phyloP scores from a whole-genome alignment of 345 rosid species.

The Populus ilicifolia region DNA sequence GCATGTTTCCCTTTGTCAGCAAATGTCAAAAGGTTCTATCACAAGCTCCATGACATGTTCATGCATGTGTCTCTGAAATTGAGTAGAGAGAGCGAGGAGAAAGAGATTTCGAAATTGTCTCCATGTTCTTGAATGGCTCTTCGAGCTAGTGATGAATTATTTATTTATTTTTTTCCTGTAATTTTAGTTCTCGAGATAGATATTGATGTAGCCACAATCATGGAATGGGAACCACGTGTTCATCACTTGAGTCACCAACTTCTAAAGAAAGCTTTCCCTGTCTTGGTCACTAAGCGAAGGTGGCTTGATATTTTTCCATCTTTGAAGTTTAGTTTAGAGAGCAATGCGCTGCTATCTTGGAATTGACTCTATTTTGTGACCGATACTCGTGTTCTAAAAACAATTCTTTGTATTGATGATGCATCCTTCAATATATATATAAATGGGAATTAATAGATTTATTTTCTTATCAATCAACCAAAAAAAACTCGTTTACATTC shows the following conservation, averaged over 20 bases:
- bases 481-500: too few relatives aligned
- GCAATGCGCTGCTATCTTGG: background rate
- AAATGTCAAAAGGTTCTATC: background rate
- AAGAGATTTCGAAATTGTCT: background rate
- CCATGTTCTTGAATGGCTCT: background rate
- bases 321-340: too few relatives aligned
- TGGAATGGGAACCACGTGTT: conserved; percentile 16
- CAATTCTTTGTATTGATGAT: too few relatives aligned
- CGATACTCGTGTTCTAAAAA: too few relatives aligned
- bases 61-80: background rate
- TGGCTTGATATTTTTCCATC: background rate
- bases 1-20: background rate
- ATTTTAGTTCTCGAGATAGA: background rate
- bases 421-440: too few relatives aligned
- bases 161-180: too few relatives aligned
- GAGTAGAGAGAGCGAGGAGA: background rate
- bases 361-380: background rate
- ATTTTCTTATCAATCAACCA: too few relatives aligned
- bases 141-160: too few relatives aligned
- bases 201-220: background rate
- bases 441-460: too few relatives aligned
- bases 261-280: background rate
- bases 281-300: background rate
- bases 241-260: background rate
- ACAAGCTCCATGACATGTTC: background rate